phyloP scores from a whole-genome alignment of 768 basidiomycete genomes.

The Lanmaoa rubissima region DNA sequence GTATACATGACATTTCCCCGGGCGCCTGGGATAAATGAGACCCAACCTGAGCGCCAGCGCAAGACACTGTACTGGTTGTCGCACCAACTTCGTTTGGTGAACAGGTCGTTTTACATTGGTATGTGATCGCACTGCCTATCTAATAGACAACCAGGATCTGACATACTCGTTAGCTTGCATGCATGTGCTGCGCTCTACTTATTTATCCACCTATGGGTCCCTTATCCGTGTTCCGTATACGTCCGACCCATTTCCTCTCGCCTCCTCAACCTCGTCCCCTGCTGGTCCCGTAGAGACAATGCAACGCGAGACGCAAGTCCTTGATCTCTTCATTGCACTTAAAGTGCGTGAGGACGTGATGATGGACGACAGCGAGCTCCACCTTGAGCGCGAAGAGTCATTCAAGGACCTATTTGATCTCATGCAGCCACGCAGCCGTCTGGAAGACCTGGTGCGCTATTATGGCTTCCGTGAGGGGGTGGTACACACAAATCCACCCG shows the following conservation, averaged over 20 bases:
- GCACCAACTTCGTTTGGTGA: conserved; percentile 60
- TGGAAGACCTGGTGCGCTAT: conserved; percentile 68
- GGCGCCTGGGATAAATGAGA: conserved; percentile 37
- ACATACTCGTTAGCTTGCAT: conserved; percentile 54
- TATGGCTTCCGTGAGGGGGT: conserved; percentile 42
- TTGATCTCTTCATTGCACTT: conserved; percentile 79
- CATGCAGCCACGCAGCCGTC: conserved; percentile 65
- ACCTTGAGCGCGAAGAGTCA: conserved; percentile 70
- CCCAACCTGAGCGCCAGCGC: conserved; percentile 51
- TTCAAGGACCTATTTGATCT: conserved; percentile 81
- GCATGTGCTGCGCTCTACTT: conserved; percentile 77
- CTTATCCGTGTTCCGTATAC: conserved; percentile 68
- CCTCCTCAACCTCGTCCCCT: conserved; percentile 26
- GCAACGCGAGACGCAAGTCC: conserved; percentile 71
- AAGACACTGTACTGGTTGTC: conserved; percentile 73
- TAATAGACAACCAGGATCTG: background rate
- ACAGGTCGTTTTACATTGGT: conserved; percentile 68
- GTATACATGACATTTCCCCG: conserved; percentile 65
- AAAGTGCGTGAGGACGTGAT: conserved; percentile 80
- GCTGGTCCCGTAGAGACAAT: conserved; percentile 38
- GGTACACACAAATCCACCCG: conserved; percentile 17
- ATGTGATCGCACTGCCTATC: background rate
- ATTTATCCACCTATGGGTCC: conserved; percentile 61
- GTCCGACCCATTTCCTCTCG: conserved; percentile 74
- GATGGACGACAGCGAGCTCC: conserved; percentile 69